Conservation (phyloP, 2,329 filamentous ascomycete species). For the Monosporascus ibericus region DNA sequence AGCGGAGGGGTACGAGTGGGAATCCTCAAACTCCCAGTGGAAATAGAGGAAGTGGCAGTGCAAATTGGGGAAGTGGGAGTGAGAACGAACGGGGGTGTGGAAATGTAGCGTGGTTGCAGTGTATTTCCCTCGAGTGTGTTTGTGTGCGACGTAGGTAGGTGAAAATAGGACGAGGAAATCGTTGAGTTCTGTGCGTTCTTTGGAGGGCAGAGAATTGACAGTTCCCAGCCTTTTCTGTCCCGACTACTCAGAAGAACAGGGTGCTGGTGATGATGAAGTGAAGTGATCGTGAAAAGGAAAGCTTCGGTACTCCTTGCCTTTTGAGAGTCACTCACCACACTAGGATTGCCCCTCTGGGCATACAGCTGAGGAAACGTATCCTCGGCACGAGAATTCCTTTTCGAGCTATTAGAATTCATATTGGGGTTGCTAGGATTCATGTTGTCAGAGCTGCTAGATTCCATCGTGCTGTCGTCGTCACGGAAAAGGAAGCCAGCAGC, state of each 20-base stretch:
- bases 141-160: background rate
- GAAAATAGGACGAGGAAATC: background rate
- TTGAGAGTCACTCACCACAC: conserved; percentile 35
- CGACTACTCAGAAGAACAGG: too few relatives aligned
- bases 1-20: background rate
- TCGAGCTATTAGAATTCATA: conserved; percentile 59
- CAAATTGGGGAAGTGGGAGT: too few relatives aligned
- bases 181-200: too few relatives aligned
- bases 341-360: conserved; percentile 48
- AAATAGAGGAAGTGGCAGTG: too few relatives aligned
- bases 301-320: background rate
- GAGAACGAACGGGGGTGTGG: too few relatives aligned
- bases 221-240: too few relatives aligned
- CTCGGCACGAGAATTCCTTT: conserved; percentile 67
- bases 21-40: too few relatives aligned
- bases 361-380: conserved; percentile 84
- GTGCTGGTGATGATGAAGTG: too few relatives aligned
- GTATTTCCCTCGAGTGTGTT: background rate
- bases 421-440: conserved; percentile 63
- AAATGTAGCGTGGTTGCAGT: background rate
- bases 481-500: conserved; percentile 82
- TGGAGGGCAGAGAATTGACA: background rate
- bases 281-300: background rate
- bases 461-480: conserved; percentile 61
- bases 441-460: conserved; percentile 63